Conservation (phyloP, 768 basidiomycete species). For the Tylopilus plumbeoviolaceoides region DNA sequence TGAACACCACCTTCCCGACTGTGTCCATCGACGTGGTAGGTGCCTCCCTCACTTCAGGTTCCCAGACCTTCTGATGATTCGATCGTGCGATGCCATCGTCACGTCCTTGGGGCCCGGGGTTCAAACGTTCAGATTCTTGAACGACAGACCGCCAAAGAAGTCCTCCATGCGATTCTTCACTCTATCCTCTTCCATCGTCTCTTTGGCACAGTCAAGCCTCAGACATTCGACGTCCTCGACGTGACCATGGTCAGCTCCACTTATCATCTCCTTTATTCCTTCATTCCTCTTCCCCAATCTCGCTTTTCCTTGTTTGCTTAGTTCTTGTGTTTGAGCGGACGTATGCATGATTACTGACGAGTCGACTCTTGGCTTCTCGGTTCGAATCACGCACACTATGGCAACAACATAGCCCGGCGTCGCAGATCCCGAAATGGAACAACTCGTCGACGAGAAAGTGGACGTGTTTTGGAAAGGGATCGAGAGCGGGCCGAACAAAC, state of each 20-base stretch:
- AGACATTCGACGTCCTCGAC: conserved; percentile 75
- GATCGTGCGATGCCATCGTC: background rate
- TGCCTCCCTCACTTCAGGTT: background rate
- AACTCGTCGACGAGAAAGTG: conserved; percentile 70
- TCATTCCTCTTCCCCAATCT: background rate
- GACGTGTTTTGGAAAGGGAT: conserved; percentile 76
- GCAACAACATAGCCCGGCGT: conserved; percentile 62
- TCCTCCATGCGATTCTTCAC: conserved; percentile 73
- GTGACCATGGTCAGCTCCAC: conserved; percentile 66
- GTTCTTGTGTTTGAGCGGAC: background rate
- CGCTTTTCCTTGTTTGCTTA: too few species aligned
- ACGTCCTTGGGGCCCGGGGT: too few species aligned
- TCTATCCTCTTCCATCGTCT: conserved; percentile 79
- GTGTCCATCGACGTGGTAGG: conserved; percentile 32
- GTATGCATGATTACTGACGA: background rate
- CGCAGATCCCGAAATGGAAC: conserved; percentile 66
- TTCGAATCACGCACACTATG: background rate
- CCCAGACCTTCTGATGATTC: background rate
- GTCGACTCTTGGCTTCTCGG: background rate
- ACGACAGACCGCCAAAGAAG: conserved; percentile 67
- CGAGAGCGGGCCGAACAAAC: conserved; percentile 57
- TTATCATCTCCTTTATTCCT: background rate
- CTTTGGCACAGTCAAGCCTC: conserved; percentile 75
- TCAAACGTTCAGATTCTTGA: conserved; percentile 71
- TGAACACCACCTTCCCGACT: conserved; percentile 26